phyloP scores from a whole-genome alignment of 2,329 filamentous ascomycete genomes.

The Alternaria gaisen region DNA sequence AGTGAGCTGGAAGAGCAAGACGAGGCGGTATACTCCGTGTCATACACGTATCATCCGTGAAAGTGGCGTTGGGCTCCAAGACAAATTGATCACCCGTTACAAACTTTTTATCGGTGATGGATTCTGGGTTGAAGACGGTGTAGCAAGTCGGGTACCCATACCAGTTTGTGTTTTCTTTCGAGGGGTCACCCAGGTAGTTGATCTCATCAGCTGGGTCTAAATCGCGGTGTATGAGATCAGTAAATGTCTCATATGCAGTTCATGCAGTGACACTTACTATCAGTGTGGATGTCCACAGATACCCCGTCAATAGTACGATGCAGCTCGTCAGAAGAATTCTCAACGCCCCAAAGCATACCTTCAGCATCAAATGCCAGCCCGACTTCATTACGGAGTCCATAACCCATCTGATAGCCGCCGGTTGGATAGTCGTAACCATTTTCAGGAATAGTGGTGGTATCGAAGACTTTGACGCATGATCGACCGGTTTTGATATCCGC shows the following conservation, averaged over 20 bases:
- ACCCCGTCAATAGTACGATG: conserved; percentile 58
- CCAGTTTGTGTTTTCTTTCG: conserved; percentile 58
- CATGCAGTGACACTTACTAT: conserved; percentile 51
- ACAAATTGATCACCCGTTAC: conserved; percentile 42
- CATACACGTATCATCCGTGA: conserved; percentile 36
- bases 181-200: conserved; percentile 70
- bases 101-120: conserved; percentile 36
- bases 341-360: conserved; percentile 60
- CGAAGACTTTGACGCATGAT: conserved; percentile 70
- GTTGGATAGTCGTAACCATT: conserved; percentile 57
- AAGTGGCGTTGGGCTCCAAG: conserved; percentile 40
- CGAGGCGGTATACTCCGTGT: conserved; percentile 25
- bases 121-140: conserved; percentile 62
- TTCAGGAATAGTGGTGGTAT: conserved; percentile 49
- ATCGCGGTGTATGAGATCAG: too few relatives aligned
- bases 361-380: conserved; percentile 60
- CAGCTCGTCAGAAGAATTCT: conserved; percentile 73
- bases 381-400: conserved; percentile 75
- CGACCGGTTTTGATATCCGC: conserved; percentile 62
- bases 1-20: conserved; percentile 36
- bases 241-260: too few relatives aligned
- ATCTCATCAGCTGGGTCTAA: conserved; percentile 73
- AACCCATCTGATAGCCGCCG: conserved; percentile 62
- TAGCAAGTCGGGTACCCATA: conserved; percentile 77
- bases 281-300: conserved; percentile 66